These are phyloP conservation scores for Eucalyptus cladocalyx DNA, from an alignment of 345 rosid species.

Conservation along the genomic window DNA sequence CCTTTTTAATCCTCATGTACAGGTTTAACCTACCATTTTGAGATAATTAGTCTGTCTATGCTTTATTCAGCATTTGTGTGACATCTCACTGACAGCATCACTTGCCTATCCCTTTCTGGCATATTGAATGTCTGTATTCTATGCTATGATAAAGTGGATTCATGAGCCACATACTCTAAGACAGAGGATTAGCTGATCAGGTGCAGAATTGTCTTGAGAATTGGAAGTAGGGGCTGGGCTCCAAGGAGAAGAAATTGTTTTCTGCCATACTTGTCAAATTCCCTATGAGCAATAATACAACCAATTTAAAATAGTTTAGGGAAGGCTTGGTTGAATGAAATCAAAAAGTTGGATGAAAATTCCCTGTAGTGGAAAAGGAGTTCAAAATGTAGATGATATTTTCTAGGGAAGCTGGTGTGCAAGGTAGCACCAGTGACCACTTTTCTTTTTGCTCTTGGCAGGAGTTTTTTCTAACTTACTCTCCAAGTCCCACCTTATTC, in stretches of 20 bases:
- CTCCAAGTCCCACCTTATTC: not conserved
- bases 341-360: not conserved
- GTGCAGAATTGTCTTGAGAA: not conserved
- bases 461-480: not conserved
- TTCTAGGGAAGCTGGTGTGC: not conserved
- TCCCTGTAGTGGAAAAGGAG: not conserved
- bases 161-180: not conserved
- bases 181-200: not conserved
- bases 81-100: not conserved
- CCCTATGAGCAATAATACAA: not conserved
- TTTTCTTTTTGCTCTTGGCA: not conserved
- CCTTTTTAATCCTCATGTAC: not conserved
- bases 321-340: not conserved
- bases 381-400: not conserved
- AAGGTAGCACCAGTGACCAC: not conserved
- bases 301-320: not conserved
- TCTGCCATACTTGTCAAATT: not conserved
- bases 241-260: not conserved
- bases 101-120: not conserved
- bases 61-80: not conserved
- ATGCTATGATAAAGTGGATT: not conserved
- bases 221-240: not conserved
- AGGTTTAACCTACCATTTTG: not conserved
- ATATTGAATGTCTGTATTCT: not conserved
- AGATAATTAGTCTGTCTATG: not conserved